Base-by-base conservation (phyloP, 129 eudicot species). In the Flaveria trinervia region DNA sequence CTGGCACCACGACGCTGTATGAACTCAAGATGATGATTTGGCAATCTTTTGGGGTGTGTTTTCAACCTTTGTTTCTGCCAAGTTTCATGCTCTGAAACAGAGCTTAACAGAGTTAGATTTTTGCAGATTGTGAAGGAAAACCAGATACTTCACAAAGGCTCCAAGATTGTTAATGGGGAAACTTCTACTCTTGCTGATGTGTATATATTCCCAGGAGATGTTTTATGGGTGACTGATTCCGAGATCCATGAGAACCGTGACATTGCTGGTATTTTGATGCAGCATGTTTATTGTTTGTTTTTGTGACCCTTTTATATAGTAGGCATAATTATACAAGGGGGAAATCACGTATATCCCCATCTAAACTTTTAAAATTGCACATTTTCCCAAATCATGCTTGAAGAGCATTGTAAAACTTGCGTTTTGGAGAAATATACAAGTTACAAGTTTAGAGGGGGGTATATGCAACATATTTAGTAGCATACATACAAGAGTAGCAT, bases 21-120 rank as follows among this genome's bases (percentile, higher is more conserved):
- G 96, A 95, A 54, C 84, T 95, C 52, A 95, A 95, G 84, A 89
- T 95, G 99, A 95, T 95, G 99, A 95, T 95, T 70, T 95, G 99
- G 99, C 97, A 95, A 78, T 88, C 96, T 9, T 92, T 95, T 85
- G 99, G 99, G 90, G 99, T 95, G 89, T 73, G 86, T 72, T 33
- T 23, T 22, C 28, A 43, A 62, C 7, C 7, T 65, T 72, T 65
- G 0, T 26, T 68, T 1, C 3, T 0, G 49, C 68, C 30, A 54
- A 20, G n/a, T 76, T 77, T 50, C 65, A 49, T 50, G 30, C 57
- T 61, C 30, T 71, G 43, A 59, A 73, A 41, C 26, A 3, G 11
- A 72, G 50, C 65, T 39, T 71, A 66, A 84, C 46, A 9, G 33
- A 18, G 17, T 69, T 55, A 30, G 46, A 5, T 68, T 76, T 28